Evolutionary conservation across 2,329 filamentous ascomycete species (phyloP).

Genomic region (Didymella arachidicola): DNA sequence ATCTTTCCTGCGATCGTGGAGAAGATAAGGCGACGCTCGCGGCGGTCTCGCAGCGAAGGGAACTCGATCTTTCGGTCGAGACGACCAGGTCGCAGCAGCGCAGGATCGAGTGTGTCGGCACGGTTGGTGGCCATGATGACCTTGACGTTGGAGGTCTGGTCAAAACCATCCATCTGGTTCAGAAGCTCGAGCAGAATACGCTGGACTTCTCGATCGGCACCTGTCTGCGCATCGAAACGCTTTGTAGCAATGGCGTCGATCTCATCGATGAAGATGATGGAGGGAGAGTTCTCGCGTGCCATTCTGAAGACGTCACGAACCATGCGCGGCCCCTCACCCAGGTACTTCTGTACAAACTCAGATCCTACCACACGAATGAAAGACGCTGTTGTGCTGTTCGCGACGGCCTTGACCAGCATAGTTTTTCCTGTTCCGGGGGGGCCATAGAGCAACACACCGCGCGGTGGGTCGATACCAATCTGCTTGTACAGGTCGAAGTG

Average conservation of each 20-base stretch:
- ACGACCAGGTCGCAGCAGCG: constrained; percentile 90
- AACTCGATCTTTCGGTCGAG: constrained; percentile 99
- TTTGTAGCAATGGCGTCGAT: constrained; percentile 99
- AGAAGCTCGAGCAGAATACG: constrained; percentile 96
- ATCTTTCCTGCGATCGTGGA: constrained; percentile 96
- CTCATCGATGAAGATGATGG: constrained; percentile 99
- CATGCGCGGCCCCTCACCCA: constrained; percentile 98
- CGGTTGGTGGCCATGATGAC: constrained; percentile 99
- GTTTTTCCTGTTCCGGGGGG: constrained; percentile 97
- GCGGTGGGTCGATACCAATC: constrained; percentile 97
- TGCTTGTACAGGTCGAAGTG: constrained; percentile 99
- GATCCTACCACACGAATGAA: constrained; percentile 98
- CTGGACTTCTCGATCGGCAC: constrained; percentile 96
- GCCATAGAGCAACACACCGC: constrained; percentile 94
- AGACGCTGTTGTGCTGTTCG: constrained; percentile 96
- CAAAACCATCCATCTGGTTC: constrained; percentile 99
- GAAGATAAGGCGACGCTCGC: constrained; percentile 96
- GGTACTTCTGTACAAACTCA: constrained; percentile 98
- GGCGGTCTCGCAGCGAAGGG: constrained; percentile 89
- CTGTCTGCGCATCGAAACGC: constrained; percentile 98
- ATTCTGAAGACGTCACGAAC: constrained; percentile 99
- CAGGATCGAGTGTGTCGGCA: constrained; percentile 94
- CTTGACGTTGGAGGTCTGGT: constrained; percentile 98
- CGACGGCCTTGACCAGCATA: constrained; percentile 97
- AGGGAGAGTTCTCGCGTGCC: constrained; percentile 96